Conservation (phyloP, 139 green algal species). For the Micractinium sp. region DNA sequence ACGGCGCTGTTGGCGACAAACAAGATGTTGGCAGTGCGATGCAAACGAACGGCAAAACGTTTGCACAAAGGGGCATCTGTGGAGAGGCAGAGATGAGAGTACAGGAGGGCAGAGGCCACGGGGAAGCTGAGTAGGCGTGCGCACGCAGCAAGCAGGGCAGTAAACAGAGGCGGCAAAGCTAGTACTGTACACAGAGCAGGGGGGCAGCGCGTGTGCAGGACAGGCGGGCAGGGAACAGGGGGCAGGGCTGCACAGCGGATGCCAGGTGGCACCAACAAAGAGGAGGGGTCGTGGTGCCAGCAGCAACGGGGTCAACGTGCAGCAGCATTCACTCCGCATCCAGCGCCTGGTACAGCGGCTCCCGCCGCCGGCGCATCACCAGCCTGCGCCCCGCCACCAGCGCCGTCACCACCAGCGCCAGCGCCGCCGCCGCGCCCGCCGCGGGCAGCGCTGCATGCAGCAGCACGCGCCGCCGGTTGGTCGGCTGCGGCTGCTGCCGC, state of each 20-base stretch:
- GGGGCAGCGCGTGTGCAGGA: background rate
- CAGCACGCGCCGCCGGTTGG: background rate
- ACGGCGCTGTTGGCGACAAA: too few relatives aligned
- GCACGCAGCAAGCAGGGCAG: background rate
- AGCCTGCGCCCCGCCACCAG: background rate
- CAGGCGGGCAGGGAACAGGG: too few relatives aligned
- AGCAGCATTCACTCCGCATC: background rate
- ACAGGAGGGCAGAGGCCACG: background rate
- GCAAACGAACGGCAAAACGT: background rate
- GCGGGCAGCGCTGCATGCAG: background rate
- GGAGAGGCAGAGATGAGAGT: background rate
- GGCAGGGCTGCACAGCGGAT: background rate
- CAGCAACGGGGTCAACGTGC: background rate
- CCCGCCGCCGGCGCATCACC: background rate
- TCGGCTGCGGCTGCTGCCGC: slow-evolving; percentile 23
- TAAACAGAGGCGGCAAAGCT: background rate
- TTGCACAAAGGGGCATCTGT: background rate
- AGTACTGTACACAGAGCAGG: background rate
- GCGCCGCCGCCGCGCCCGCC: background rate
- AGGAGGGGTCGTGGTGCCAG: background rate
- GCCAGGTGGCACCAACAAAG: background rate
- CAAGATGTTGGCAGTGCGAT: too few relatives aligned
- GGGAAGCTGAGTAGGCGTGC: background rate
- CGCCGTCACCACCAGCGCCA: background rate
- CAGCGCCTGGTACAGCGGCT: slow-evolving; percentile 3